A percentile compares a stretch with the other conserved stretches of the same genome.
These are phyloP conservation scores for Phoenix dactylifera DNA, from an alignment of 176 grass and related monocot genomes.

Conservation along the genomic window DNA sequence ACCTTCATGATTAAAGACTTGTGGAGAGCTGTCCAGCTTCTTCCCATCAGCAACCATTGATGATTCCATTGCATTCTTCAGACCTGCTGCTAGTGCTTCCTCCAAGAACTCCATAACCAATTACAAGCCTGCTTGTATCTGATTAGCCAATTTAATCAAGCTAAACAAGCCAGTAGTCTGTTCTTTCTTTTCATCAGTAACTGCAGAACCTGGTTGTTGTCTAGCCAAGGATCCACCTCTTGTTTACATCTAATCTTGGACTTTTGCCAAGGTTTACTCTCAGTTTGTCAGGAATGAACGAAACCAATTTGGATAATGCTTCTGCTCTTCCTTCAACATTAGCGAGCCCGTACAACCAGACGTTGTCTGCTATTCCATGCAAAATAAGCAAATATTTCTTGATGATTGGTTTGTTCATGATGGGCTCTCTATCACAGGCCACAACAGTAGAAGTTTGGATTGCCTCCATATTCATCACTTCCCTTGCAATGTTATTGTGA, in stretches of 20 bases:
- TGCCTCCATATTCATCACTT: slow-evolving; percentile 52
- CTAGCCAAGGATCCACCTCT: slow-evolving; percentile 1
- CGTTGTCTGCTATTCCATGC: slow-evolving; percentile 66
- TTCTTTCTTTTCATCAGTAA: slow-evolving; percentile 2
- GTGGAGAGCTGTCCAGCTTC: slow-evolving; percentile 36
- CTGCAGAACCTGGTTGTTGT: not conserved
- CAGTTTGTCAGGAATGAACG: slow-evolving; percentile 22
- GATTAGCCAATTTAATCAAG: slow-evolving; percentile 55
- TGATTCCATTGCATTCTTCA: slow-evolving; percentile 41
- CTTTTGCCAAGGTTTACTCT: slow-evolving; percentile 15
- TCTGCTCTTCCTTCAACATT: slow-evolving; percentile 27
- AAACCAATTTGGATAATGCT: slow-evolving; percentile 45
- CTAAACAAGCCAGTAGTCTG: slow-evolving; percentile 21
- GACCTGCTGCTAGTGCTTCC: slow-evolving; percentile 45
- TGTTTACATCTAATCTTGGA: slow-evolving; percentile 25
- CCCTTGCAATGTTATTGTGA: slow-evolving; percentile 68
- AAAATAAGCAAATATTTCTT: slow-evolving; percentile 32
- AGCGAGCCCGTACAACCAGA: slow-evolving; percentile 1
- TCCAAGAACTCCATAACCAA: slow-evolving; percentile 89
- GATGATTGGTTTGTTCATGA: slow-evolving; percentile 7
- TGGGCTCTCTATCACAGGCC: not conserved
- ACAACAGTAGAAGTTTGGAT: slow-evolving; percentile 55
- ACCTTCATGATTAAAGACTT: slow-evolving; percentile 60
- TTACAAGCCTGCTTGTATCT: slow-evolving; percentile 50
- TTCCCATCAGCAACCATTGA: slow-evolving; percentile 7